These are phyloP conservation scores for Adansonia digitata DNA, from an alignment of 345 rosid genomes.

Conservation along the genomic window DNA sequence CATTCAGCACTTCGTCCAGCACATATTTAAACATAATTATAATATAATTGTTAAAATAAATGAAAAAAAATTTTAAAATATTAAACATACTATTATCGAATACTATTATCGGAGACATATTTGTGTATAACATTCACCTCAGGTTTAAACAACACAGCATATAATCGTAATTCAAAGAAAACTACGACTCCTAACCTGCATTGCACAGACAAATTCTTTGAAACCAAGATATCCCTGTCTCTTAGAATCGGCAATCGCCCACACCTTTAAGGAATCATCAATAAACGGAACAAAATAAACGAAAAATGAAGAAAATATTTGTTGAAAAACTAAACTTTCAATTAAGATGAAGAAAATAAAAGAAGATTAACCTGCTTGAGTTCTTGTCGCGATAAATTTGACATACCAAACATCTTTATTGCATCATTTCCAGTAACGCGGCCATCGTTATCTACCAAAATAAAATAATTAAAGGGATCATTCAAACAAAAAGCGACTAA, in stretches of 20 bases:
- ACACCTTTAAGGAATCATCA: conserved; percentile 41
- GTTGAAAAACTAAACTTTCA: background rate
- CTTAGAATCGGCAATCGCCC: conserved; percentile 95
- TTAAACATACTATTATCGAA: too few species aligned
- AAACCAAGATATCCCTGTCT: conserved; percentile 83
- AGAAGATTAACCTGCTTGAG: conserved; percentile 64
- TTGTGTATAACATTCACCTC: background rate
- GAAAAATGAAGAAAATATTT: background rate
- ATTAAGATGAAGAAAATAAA: background rate
- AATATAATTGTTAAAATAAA: too few species aligned
- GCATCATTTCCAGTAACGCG: conserved; percentile 92
- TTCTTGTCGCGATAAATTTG: conserved; percentile 70
- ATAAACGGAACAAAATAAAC: background rate
- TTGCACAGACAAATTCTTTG: conserved; percentile 59
- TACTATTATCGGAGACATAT: background rate
- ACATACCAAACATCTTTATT: conserved; percentile 66
- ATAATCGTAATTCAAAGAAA: background rate
- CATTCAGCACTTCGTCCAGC: too few species aligned
- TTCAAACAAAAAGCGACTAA: background rate
- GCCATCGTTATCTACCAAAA: conserved; percentile 63
- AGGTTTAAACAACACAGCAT: background rate
- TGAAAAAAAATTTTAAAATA: too few species aligned
- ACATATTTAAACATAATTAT: too few species aligned
- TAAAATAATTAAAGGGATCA: background rate
- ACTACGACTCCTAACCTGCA: conserved; percentile 17